These are phyloP conservation scores for Xylariaceae sp. DNA, from an alignment of 2,329 filamentous ascomycete genomes.

Conservation along the genomic window DNA sequence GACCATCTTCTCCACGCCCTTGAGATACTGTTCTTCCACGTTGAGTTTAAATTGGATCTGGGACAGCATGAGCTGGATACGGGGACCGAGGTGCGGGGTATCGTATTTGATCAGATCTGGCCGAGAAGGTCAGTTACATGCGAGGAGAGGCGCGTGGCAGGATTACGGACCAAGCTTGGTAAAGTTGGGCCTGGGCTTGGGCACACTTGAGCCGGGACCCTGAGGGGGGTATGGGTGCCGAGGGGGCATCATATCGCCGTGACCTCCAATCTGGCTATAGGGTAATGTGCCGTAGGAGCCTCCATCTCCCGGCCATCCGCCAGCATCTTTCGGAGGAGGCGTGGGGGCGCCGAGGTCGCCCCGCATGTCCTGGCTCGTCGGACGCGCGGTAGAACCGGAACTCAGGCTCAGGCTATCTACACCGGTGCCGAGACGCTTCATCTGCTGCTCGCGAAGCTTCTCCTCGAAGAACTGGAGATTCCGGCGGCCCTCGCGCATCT, in stretches of 20 bases:
- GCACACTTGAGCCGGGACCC: slow-evolving; percentile 57
- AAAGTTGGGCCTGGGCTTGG: slow-evolving; percentile 79
- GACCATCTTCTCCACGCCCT: slow-evolving; percentile 99
- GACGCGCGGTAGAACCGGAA: slow-evolving; percentile 33
- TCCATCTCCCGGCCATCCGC: slow-evolving; percentile 35
- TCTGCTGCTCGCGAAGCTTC: slow-evolving; percentile 78
- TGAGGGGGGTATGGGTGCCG: slow-evolving; percentile 71
- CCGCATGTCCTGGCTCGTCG: slow-evolving; percentile 36
- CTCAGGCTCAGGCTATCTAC: slow-evolving; percentile 52
- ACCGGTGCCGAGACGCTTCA: slow-evolving; percentile 53
- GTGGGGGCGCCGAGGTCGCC: slow-evolving; percentile 45
- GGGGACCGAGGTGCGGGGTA: slow-evolving; percentile 86
- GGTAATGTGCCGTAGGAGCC: slow-evolving; percentile 56
- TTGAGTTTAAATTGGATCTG: slow-evolving; percentile 98
- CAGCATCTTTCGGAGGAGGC: slow-evolving; percentile 67
- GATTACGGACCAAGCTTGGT: slow-evolving; percentile 77
- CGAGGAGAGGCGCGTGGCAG: neutral
- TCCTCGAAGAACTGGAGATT: slow-evolving; percentile 96
- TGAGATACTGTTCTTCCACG: slow-evolving; percentile 97
- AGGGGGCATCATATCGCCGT: slow-evolving; percentile 70
- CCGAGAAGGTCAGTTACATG: slow-evolving; percentile 5
- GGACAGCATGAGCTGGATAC: slow-evolving; percentile 97
- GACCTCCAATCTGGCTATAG: slow-evolving; percentile 53
- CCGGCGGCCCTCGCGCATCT: slow-evolving; percentile 86
- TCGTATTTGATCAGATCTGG: slow-evolving; percentile 97